Percentiles rank a stretch among this genome's conserved stretches.
These are phyloP conservation scores for Saccharomycopsis selenospora DNA, from an alignment of 805 yeast species.

Conservation along the genomic window DNA sequence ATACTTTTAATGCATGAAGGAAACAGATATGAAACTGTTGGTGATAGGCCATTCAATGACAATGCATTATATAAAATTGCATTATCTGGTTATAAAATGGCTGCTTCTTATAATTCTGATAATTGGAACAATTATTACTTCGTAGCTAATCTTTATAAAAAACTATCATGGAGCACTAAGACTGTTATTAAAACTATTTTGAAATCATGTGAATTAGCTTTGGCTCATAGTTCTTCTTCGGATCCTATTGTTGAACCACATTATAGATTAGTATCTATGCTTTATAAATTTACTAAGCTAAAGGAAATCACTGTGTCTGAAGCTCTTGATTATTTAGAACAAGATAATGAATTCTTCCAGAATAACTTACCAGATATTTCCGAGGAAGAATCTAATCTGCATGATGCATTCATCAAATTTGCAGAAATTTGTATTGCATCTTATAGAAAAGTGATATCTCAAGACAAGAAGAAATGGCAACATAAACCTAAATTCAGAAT, in stretches of 20 bases:
- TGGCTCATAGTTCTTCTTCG: slow-evolving; percentile 29
- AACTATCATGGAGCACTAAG: slow-evolving; percentile 30
- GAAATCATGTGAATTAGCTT: slow-evolving; percentile 39
- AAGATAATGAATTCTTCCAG: slow-evolving; percentile 30
- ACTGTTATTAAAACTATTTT: slow-evolving; percentile 37
- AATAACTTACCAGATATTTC: slow-evolving; percentile 20
- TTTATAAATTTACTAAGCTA: slow-evolving; percentile 46
- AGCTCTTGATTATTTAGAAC: slow-evolving; percentile 36
- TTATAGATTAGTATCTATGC: slow-evolving; percentile 50
- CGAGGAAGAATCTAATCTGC: slow-evolving; percentile 17
- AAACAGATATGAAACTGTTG: slow-evolving; percentile 25
- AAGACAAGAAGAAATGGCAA: slow-evolving; percentile 87
- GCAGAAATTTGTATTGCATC: slow-evolving; percentile 36
- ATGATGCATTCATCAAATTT: slow-evolving; percentile 27
- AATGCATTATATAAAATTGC: slow-evolving; percentile 34
- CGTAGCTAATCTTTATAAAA: slow-evolving; percentile 50
- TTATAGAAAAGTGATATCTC: slow-evolving; percentile 39
- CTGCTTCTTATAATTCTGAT: slow-evolving; percentile 35
- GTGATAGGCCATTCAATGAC: slow-evolving; percentile 23
- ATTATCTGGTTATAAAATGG: slow-evolving; percentile 38
- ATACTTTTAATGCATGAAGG: slow-evolving; percentile 25
- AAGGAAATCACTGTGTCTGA: slow-evolving; percentile 30
- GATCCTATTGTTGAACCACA: slow-evolving; percentile 75
- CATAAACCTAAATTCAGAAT: slow-evolving; percentile 74
- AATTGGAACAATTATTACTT: slow-evolving; percentile 56